Percentiles rank a stretch among this genome's conserved stretches.
These are phyloP conservation scores for Sistotremastrum suecicum DNA, from an alignment of 768 basidiomycete species.

Conservation along the genomic window DNA sequence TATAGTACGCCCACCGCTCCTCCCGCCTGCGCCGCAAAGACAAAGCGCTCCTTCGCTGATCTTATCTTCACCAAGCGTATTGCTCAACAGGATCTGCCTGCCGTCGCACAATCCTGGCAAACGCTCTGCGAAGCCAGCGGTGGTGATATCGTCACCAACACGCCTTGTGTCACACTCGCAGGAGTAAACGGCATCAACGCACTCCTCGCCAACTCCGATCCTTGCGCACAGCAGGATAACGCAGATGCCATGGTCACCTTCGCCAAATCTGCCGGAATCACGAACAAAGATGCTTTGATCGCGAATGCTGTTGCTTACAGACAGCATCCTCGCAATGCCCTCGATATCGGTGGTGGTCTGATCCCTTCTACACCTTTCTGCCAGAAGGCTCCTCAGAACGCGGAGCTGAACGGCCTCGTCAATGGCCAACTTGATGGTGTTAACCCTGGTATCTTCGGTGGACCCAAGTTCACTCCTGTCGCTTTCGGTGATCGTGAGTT, in stretches of 20 bases:
- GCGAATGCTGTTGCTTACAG: slow-evolving; percentile 28
- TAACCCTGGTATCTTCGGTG: slow-evolving; percentile 37
- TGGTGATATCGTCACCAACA: slow-evolving; percentile 24
- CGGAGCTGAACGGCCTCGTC: slow-evolving; percentile 32
- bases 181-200: slow-evolving; percentile 28
- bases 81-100: slow-evolving; percentile 21
- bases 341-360: slow-evolving; percentile 25
- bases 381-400: slow-evolving; percentile 35
- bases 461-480: slow-evolving; percentile 29
- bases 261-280: slow-evolving; percentile 29
- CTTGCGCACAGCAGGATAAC: slow-evolving; percentile 34
- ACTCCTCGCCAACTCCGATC: slow-evolving; percentile 29
- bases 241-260: slow-evolving; percentile 38
- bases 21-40: not conserved
- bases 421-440: slow-evolving; percentile 41
- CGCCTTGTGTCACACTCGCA: slow-evolving; percentile 29
- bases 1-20: not conserved
- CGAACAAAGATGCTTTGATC: slow-evolving; percentile 26
- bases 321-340: slow-evolving; percentile 27
- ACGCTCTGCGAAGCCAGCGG: slow-evolving; percentile 29
- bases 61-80: slow-evolving; percentile 11
- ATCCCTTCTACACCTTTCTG: slow-evolving; percentile 38
- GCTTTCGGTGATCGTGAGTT: slow-evolving; percentile 31
- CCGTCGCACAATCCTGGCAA: slow-evolving; percentile 28
- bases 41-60: slow-evolving; percentile 5